Conservation (phyloP, 768 basidiomycete genomes). For the Lactarius hatsudake region DNA sequence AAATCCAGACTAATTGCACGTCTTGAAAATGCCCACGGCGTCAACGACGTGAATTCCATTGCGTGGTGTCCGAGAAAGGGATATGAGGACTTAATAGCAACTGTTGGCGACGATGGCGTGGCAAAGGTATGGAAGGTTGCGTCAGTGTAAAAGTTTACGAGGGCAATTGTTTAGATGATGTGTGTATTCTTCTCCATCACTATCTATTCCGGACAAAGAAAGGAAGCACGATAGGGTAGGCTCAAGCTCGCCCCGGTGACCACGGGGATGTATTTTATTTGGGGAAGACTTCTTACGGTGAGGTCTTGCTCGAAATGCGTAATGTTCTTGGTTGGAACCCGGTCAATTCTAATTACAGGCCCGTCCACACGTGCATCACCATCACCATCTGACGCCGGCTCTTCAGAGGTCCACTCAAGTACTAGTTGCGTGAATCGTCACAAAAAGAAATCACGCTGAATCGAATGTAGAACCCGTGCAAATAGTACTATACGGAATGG, state of each 20-base stretch:
- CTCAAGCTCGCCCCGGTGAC: not conserved
- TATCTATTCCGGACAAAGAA: not conserved
- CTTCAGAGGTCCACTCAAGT: not conserved
- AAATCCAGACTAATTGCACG: slow-evolving; percentile 49
- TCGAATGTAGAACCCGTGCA: not conserved
- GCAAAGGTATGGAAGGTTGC: slow-evolving; percentile 73
- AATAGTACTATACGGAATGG: not conserved
- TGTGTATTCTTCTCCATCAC: not conserved
- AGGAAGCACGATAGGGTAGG: not conserved
- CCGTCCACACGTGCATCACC: not conserved
- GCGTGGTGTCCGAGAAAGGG: slow-evolving; percentile 77
- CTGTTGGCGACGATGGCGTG: slow-evolving; percentile 82
- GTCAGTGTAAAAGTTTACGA: slow-evolving; percentile 13
- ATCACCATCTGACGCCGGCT: not conserved
- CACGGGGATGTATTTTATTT: not conserved
- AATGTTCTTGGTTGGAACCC: not conserved
- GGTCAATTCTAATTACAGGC: not conserved
- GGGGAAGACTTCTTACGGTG: not conserved
- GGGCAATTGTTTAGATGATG: not conserved
- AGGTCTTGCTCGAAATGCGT: not conserved
- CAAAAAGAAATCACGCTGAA: not conserved
- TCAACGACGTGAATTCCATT: slow-evolving; percentile 82
- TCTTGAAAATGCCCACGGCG: slow-evolving; percentile 67
- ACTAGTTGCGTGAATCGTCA: not conserved
- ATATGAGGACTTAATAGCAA: slow-evolving; percentile 66